Percentiles rank a stretch among this genome's conserved stretches.
These are phyloP conservation scores for Myxozyma geophila DNA, from an alignment of 805 yeast species.

Conservation along the genomic window DNA sequence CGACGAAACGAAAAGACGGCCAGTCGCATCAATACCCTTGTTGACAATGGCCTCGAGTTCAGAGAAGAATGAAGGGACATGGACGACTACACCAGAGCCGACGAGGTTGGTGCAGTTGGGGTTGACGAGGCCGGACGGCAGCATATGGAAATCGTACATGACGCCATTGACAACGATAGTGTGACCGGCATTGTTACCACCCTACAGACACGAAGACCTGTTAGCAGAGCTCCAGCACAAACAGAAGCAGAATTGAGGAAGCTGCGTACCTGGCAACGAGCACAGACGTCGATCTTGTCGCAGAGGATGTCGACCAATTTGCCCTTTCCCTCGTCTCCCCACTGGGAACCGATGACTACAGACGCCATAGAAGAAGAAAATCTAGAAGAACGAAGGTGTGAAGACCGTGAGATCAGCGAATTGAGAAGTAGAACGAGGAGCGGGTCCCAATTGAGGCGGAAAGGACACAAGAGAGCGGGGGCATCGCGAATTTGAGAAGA, in stretches of 20 bases:
- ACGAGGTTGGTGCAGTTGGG: constrained; percentile 86
- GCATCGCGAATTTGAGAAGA: constrained; percentile 23
- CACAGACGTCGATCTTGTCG: constrained; percentile 94
- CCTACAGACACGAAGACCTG: constrained; percentile 45
- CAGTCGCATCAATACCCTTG: constrained; percentile 68
- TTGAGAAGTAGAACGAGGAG: not conserved
- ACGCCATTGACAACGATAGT: constrained; percentile 88
- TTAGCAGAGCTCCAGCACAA: not conserved
- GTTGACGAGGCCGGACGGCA: constrained; percentile 97
- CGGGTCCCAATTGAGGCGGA: not conserved
- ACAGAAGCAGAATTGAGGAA: too few relatives aligned
- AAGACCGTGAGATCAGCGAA: constrained; percentile 1
- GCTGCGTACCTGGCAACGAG: constrained; percentile 66
- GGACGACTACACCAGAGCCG: constrained; percentile 96
- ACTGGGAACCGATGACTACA: constrained; percentile 97
- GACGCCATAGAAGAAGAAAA: constrained; percentile 45
- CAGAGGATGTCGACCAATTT: constrained; percentile 93
- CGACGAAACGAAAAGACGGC: constrained; percentile 82
- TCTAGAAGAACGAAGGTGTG: not conserved
- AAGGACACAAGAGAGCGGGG: constrained; percentile 3
- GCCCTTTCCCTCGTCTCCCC: constrained; percentile 99
- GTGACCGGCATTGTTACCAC: constrained; percentile 99
- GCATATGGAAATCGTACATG: constrained; percentile 98
- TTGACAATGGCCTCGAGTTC: constrained; percentile 80
- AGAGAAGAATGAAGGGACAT: constrained; percentile 87